Evolutionary conservation across 2,329 filamentous ascomycete species (phyloP).

Genomic region (Orbilia quercus): DNA sequence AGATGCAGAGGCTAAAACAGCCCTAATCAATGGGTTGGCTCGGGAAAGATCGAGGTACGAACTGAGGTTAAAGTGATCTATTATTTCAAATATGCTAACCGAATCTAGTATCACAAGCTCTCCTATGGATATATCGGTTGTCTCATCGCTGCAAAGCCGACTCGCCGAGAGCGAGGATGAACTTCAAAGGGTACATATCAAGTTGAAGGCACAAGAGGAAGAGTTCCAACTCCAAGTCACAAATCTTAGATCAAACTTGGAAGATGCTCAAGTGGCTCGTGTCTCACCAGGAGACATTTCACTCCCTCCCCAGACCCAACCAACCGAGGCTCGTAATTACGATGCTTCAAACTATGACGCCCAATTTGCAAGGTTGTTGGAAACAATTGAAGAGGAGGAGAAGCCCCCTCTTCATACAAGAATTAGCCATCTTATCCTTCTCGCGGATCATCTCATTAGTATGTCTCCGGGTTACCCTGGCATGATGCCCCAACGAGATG

Average conservation of each 20-base stretch:
- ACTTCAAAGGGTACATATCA: slow-evolving; percentile 77
- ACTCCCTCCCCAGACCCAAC: neutral
- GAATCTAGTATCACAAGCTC: slow-evolving; percentile 65
- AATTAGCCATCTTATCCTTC: slow-evolving; percentile 23
- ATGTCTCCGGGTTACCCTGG: neutral
- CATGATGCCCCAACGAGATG: slow-evolving; percentile 6
- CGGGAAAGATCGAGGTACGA: slow-evolving; percentile 81
- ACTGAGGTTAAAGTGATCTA: neutral
- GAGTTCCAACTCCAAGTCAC: slow-evolving; percentile 79
- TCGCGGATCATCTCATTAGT: slow-evolving; percentile 29
- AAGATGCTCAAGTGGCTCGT: slow-evolving; percentile 41
- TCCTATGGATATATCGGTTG: slow-evolving; percentile 89
- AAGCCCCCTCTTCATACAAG: neutral
- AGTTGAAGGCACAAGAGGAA: slow-evolving; percentile 78
- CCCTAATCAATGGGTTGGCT: slow-evolving; percentile 92
- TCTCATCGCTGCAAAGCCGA: slow-evolving; percentile 87
- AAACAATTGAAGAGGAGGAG: slow-evolving; percentile 7
- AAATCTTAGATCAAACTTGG: slow-evolving; percentile 65
- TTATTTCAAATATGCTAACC: neutral
- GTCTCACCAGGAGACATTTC: neutral
- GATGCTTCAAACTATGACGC: slow-evolving; percentile 1
- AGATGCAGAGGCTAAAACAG: slow-evolving; percentile 97
- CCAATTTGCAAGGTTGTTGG: slow-evolving; percentile 18
- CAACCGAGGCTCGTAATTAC: neutral
- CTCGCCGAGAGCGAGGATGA: slow-evolving; percentile 86